Conservation (phyloP, 164 flowering plant genomes). For the Hamamelis virginiana region DNA sequence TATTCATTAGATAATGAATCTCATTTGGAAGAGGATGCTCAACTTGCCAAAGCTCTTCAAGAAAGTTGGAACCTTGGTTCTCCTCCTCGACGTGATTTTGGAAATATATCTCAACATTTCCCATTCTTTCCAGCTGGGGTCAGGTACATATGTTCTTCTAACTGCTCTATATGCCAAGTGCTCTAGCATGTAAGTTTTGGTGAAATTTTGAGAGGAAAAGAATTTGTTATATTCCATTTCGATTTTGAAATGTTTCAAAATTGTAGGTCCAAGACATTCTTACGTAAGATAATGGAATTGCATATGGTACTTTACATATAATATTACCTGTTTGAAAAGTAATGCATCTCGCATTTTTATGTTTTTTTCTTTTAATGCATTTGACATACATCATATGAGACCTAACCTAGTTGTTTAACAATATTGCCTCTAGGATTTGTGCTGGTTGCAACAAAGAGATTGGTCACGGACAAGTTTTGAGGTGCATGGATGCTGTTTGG, state of each 20-base stretch:
- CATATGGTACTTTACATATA: too few relatives aligned
- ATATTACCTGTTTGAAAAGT: too few relatives aligned
- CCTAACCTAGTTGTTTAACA: neutral
- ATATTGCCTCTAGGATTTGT: constrained; percentile 52
- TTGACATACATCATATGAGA: neutral
- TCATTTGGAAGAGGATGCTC: constrained; percentile 66
- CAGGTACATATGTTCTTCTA: constrained; percentile 35
- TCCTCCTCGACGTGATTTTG: constrained; percentile 47
- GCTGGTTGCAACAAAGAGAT: constrained; percentile 89
- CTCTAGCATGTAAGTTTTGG: neutral
- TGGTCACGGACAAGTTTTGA: constrained; percentile 86
- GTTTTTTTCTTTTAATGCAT: too few relatives aligned
- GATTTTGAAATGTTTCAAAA: neutral
- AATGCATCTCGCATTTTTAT: too few relatives aligned
- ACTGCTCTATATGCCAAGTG: neutral
- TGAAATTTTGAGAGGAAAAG: neutral
- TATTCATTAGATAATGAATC: constrained; percentile 15
- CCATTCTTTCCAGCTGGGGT: constrained; percentile 38
- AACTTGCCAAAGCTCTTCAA: constrained; percentile 68
- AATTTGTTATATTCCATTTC: neutral
- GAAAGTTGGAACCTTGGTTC: constrained; percentile 58
- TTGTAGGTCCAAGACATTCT: too few relatives aligned
- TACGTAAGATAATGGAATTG: neutral
- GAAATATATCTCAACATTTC: constrained; percentile 33
- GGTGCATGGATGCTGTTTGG: constrained; percentile 92